Base-by-base conservation (phyloP, 768 basidiomycete species). In the Trametes maxima region DNA sequence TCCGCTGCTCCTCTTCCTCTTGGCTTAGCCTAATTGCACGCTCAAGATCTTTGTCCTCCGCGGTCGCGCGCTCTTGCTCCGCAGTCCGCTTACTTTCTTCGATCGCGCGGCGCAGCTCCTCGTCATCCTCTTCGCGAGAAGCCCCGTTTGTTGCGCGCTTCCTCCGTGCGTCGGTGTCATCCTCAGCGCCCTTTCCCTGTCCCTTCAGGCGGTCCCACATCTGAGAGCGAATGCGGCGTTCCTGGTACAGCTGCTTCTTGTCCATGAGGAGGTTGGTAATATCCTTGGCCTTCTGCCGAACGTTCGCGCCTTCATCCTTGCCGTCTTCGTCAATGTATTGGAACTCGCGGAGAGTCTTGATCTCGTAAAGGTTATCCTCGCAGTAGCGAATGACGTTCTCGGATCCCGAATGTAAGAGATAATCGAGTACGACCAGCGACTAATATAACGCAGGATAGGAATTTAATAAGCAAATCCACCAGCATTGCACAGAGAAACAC, bases 311-410 rank as follows among this genome's bases (percentile, higher is more conserved):
- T 68, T 95, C 92, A 73, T 98, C 96, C 71, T 92, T 92, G 33
- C 86, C 89, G 24, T 88, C 85, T 66, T 98, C 96, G 75, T 98
- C 96, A 55, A 94, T 75, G 72, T 90, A 95, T 69, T 98, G 95
- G 75, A 98, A 98, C 74, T 98, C 96, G 73, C 95, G 94, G 60
- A 98, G 85, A 0, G 95, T 98, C 81, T 98, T 98, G 84, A 98
- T 87, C 71, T 96, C 84, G 75, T 98, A 98, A 55, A 96, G 75
- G 72, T 98, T 98, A 72, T 98, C 94, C 49, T 86, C 87, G 80
- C 97, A 98, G 78, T 98, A 98, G 68, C 94, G 88, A 63, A 97
- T 92, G 19, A 97, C 94, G 71, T 97, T 95, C 72, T 97, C 95
- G 0, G 92, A 93, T 45, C 96, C 96, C 62, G 92, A 89, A 70